These are phyloP conservation scores for Debaryomyces maramus DNA, from an alignment of 805 yeast genomes.

Conservation along the genomic window DNA sequence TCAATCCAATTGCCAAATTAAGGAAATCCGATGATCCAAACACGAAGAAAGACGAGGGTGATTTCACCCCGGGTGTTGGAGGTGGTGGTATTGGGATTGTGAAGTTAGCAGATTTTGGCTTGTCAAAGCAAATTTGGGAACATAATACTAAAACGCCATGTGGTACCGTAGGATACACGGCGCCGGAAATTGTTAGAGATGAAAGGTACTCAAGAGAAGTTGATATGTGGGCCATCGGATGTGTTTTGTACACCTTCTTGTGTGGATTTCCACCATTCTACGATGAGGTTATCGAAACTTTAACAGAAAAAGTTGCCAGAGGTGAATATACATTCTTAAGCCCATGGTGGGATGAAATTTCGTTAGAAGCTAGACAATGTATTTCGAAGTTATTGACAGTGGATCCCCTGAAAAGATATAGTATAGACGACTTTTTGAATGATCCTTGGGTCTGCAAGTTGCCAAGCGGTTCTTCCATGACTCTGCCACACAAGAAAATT, in stretches of 20 bases:
- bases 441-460: slow-evolving; percentile 68
- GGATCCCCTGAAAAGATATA: slow-evolving; percentile 65
- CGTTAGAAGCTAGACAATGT: slow-evolving; percentile 65
- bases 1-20: slow-evolving; percentile 33
- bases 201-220: slow-evolving; percentile 91
- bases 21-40: slow-evolving; percentile 69
- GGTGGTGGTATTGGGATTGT: slow-evolving; percentile 91
- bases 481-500: not conserved
- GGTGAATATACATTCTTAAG: slow-evolving; percentile 74
- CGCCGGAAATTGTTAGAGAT: slow-evolving; percentile 96
- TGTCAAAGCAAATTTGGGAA: slow-evolving; percentile 87
- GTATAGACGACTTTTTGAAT: slow-evolving; percentile 66
- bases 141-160: slow-evolving; percentile 94
- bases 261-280: slow-evolving; percentile 99
- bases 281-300: slow-evolving; percentile 71
- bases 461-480: slow-evolving; percentile 6
- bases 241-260: slow-evolving; percentile 86
- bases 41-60: slow-evolving; percentile 83
- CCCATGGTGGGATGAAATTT: slow-evolving; percentile 91
- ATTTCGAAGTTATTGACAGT: slow-evolving; percentile 69
- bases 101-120: slow-evolving; percentile 93
- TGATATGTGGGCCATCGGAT: slow-evolving; percentile 99
- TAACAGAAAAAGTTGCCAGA: slow-evolving; percentile 76
- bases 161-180: slow-evolving; percentile 98
- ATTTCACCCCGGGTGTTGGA: slow-evolving; percentile 74